Evolutionary conservation across 176 grass and related monocot species (phyloP), one percentile per base, ranked within the genome.

Genomic region (Zoysia pacifica): DNA sequence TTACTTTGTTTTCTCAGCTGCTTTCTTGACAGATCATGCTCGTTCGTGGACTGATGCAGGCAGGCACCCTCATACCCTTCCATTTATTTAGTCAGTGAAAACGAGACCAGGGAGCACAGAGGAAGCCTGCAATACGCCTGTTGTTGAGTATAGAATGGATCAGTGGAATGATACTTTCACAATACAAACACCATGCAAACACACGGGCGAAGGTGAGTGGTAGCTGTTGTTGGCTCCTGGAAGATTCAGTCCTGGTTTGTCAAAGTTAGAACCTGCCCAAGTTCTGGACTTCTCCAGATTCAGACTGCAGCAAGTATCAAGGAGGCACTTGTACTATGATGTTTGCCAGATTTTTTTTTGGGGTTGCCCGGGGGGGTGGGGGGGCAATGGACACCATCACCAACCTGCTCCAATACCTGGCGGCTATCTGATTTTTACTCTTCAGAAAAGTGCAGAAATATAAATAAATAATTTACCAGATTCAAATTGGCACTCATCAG

Each of bases 141-240:
- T 42, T 40, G 46, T 13, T 41, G 50, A 6, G 2, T 47, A 47
- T 11, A 12, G 13, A 35, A 36, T 36, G 28, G 28, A 28, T 0
- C 28, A 28, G 28, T 28, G 36, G 59, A 63, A 9, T n/a, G 14
- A 77, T 10, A 28, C 5, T 9, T 18, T 3, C n/a, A 7, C 20
- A 16, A n/a, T 20, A 20, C 20, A 60, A 60, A 20, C 28, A 28
- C 9, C 43, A 11, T 9, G 18, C 2, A 48, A 40, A 59, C 16
- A n/a, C 37, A 59, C 61, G 41, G 28, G 15, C 10, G 28, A 75
- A 83, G 28, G 67, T 63, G 45, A 41, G 9, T 62, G 67, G 70
- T 55, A 65, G 47, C 69, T 65, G 69, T 63, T 82, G 55, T 2
- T 52, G 50, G 52, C 18, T 20, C 38, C 53, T 9, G 46, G 50